Evolutionary conservation across 2,329 filamentous ascomycete genomes (phyloP), one percentile per base, ranked within the genome.

Genomic region (Dactylellina drechsleri): DNA sequence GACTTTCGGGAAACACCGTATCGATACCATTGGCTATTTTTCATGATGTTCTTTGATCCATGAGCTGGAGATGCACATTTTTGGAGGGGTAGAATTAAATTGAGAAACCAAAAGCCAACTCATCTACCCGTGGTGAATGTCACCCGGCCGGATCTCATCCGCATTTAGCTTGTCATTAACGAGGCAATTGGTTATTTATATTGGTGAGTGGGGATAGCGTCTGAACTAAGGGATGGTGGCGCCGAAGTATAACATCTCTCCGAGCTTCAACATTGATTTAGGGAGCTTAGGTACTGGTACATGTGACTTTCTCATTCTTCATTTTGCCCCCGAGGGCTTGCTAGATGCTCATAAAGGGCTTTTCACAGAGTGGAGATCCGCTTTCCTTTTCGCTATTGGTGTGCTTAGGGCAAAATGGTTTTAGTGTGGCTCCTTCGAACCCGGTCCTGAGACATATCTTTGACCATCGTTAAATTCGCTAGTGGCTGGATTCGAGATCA

Each of bases 371-470:
- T 61, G 65, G 31, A 36, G 31, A 36, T 36, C 31, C 31, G 31
- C 65, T 73, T 74, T 52, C 36, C 31, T 36, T 36, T 36, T 36
- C 31, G 31, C 31, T 10, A 43, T 40, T 62, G 61, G 70, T 66
- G 62, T 67, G 66, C 43, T 60, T 23, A 60, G 57, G n/a, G 16
- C 50, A 36, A 28, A 56, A 13, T 60, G 5, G 49, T 61, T 60
- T 66, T 67, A 67, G 70, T 74, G 68, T 66, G 62, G 62, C 47
- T 60, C 62, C 20, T 47, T 28, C 28, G 41, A 74, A 67, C 70
- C 70, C 31, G 43, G 70, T 74, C 52, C 70, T 74, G 62, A 74
- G 70, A 74, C 70, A 74, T 53, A 52, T 72, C 31, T 36, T 36
- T 36, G 31, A 36, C 31, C 31, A 36, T 36, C 31, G 31, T 10